Percentiles rank a stretch among this genome's conserved stretches.
Evolutionary conservation across 2,329 filamentous ascomycete species (phyloP).

Genomic region (Chaetomium olivaceum): DNA sequence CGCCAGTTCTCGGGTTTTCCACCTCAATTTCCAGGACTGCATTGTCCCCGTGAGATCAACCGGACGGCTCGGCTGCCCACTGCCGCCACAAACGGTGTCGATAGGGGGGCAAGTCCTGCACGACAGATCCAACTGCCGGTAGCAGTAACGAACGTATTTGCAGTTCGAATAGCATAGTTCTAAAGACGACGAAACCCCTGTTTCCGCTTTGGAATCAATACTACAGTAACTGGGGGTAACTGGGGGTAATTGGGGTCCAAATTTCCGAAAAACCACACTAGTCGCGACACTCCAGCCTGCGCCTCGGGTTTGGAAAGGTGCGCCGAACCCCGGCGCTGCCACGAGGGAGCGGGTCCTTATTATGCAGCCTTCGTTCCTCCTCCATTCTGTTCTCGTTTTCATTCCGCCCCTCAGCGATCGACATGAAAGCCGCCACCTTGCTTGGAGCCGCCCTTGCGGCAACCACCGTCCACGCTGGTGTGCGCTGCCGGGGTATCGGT

Average conservation of each 20-base stretch:
- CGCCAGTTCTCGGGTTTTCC: background rate
- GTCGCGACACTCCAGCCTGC: no score
- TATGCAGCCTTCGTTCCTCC: background rate
- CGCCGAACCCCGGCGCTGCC: background rate
- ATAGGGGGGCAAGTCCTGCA: background rate
- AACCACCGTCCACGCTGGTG: constrained; percentile 21
- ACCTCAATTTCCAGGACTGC: background rate
- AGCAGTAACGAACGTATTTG: background rate
- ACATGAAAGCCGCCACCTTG: constrained; percentile 25
- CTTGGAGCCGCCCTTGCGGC: constrained; percentile 25
- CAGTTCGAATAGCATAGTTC: background rate
- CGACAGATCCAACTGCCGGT: background rate
- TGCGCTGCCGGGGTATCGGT: constrained; percentile 22
- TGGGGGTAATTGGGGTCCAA: background rate
- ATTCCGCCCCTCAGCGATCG: background rate
- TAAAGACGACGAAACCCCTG: background rate
- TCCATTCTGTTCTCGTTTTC: background rate
- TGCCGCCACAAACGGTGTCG: background rate
- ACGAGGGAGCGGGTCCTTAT: constrained; percentile 11
- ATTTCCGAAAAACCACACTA: background rate
- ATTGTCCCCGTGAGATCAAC: background rate
- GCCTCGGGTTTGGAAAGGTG: background rate
- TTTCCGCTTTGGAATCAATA: background rate
- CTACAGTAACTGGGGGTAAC: background rate
- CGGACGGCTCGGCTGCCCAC: background rate